phyloP scores from a whole-genome alignment of 2,329 filamentous ascomycete genomes.

The Colletotrichum chlorophyti region DNA sequence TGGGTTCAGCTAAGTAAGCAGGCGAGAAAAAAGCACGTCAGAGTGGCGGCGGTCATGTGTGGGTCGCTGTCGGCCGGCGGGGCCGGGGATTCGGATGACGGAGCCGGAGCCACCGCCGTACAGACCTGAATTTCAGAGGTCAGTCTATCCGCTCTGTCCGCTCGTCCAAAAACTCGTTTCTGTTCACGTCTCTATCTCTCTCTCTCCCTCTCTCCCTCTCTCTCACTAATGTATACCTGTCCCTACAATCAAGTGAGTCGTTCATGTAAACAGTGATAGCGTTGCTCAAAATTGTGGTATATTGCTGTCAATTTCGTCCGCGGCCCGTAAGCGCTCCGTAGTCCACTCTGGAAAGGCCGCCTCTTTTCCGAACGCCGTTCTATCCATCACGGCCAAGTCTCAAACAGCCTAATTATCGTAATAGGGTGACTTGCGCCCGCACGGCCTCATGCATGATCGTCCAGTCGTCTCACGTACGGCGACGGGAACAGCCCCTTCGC shows the following conservation, averaged over 20 bases:
- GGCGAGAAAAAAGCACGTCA: slow-evolving; percentile 18
- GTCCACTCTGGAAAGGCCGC: not conserved
- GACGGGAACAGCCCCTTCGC: slow-evolving; percentile 80
- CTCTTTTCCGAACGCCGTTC: not conserved
- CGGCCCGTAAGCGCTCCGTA: too few species aligned
- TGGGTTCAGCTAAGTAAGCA: slow-evolving; percentile 18
- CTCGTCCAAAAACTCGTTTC: too few species aligned
- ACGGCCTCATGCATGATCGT: slow-evolving; percentile 5
- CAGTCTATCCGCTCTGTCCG: too few species aligned
- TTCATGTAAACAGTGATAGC: too few species aligned
- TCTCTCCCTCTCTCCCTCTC: too few species aligned
- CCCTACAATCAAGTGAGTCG: too few species aligned
- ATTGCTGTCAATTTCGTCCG: not conserved
- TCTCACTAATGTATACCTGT: too few species aligned
- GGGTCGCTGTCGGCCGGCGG: too few species aligned
- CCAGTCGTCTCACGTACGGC: slow-evolving; percentile 69
- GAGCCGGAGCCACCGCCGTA: not conserved
- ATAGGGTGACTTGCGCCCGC: not conserved
- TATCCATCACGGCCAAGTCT: not conserved
- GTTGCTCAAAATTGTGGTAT: too few species aligned
- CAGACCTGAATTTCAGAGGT: too few species aligned
- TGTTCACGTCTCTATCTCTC: too few species aligned
- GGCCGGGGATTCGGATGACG: slow-evolving; percentile 7
- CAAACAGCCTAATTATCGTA: not conserved
- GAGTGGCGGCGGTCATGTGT: slow-evolving; percentile 7